phyloP scores from a whole-genome alignment of 1,139 yeast species.

The Candida smagusa region DNA sequence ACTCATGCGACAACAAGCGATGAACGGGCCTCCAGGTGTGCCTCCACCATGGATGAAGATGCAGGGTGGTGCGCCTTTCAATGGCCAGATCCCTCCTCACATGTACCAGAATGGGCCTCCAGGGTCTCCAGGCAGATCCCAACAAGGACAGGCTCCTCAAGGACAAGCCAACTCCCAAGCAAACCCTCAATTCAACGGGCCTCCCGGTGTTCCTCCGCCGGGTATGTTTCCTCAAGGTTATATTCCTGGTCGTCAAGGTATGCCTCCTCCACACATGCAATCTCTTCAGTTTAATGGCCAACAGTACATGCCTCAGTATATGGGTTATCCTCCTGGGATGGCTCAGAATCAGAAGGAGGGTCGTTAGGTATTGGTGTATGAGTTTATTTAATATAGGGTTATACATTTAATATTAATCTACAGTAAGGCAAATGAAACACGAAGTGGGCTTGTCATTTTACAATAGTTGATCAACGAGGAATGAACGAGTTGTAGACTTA shows the following conservation, averaged over 20 bases:
- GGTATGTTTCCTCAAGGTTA: conserved; percentile 13
- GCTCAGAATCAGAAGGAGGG: conserved; percentile 9
- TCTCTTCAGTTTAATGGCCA: conserved; percentile 22
- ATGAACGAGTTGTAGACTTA: too few relatives aligned
- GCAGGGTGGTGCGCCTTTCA: conserved; percentile 8
- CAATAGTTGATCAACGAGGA: too few relatives aligned
- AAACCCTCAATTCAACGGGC: conserved; percentile 4
- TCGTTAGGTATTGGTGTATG: too few relatives aligned
- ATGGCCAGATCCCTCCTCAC: conserved; percentile 10
- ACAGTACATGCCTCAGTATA: conserved; percentile 17
- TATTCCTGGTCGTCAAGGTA: conserved; percentile 9
- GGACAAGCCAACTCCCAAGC: conserved; percentile 1
- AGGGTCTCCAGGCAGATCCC: background rate
- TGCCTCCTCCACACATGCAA: conserved; percentile 13
- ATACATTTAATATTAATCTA: too few relatives aligned
- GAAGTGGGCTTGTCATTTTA: too few relatives aligned
- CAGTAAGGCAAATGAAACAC: too few relatives aligned
- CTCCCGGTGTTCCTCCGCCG: conserved; percentile 9
- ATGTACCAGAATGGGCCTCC: conserved; percentile 1
- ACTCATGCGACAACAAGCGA: conserved; percentile 2
- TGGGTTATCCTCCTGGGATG: conserved; percentile 27
- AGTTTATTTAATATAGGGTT: too few relatives aligned
- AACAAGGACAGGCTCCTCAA: background rate
- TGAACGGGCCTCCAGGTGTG: conserved; percentile 6
- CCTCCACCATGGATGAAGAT: conserved; percentile 29